Evolutionary conservation across 345 rosid species (phyloP).

Genomic region (Pugionium dolabratum): DNA sequence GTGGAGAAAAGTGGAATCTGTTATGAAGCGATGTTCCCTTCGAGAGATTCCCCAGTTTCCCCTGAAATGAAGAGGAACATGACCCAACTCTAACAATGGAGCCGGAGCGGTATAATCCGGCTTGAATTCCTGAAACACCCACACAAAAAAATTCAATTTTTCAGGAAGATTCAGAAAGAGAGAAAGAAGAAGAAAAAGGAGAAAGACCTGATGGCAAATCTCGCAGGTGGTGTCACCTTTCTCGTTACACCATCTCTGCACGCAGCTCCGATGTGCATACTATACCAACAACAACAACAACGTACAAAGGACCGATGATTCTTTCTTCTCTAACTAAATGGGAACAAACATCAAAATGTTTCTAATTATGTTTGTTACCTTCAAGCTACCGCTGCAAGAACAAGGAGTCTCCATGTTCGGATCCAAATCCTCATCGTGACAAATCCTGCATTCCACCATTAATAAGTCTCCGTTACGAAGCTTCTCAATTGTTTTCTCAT

Average conservation of each 20-base stretch:
- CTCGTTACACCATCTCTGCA: constrained; percentile 94
- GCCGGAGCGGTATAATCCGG: constrained; percentile 90
- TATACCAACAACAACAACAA: constrained; percentile 33
- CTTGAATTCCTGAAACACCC: constrained; percentile 59
- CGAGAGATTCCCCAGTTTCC: constrained; percentile 80
- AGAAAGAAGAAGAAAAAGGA: neutral
- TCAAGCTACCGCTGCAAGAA: constrained; percentile 87
- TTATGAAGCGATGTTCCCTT: constrained; percentile 59
- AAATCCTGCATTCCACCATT: constrained; percentile 86
- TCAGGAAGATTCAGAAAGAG: neutral
- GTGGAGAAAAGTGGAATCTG: constrained; percentile 49
- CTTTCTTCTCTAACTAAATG: neutral
- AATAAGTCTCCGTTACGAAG: constrained; percentile 43
- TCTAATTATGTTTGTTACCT: constrained; percentile 42
- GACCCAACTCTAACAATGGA: constrained; percentile 68
- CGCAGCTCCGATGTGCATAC: constrained; percentile 87
- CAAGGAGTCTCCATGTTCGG: constrained; percentile 92
- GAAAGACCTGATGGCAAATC: constrained; percentile 81
- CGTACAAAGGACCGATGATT: neutral
- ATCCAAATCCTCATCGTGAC: constrained; percentile 88
- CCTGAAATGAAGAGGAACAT: constrained; percentile 80
- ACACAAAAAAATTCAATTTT: neutral
- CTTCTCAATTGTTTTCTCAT: constrained; percentile 43
- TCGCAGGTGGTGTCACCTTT: constrained; percentile 86
- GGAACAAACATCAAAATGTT: neutral